Evolutionary conservation across 768 basidiomycete species (phyloP).

Genomic region (Boletus insuetus): DNA sequence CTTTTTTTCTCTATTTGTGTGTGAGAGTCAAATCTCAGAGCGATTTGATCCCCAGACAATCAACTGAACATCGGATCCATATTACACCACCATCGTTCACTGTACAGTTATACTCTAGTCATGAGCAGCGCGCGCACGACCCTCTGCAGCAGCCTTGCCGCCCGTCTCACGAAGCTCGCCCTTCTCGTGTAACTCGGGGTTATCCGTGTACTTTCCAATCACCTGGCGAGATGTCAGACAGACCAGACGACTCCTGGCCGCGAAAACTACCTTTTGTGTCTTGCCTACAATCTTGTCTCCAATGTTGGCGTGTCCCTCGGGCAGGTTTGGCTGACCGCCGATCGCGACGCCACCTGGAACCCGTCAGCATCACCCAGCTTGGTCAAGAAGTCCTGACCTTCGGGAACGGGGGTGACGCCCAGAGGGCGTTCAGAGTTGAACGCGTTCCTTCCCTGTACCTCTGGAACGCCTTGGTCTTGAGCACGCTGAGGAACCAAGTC

Average conservation of each 20-base stretch:
- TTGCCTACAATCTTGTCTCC: constrained; percentile 59
- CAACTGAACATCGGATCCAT: background rate
- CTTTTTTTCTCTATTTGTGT: too few species aligned
- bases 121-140: constrained; percentile 40
- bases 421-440: constrained; percentile 36
- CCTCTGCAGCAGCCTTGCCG: constrained; percentile 45
- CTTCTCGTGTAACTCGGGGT: constrained; percentile 52
- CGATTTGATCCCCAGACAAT: too few species aligned
- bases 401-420: constrained; percentile 34
- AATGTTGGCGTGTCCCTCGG: constrained; percentile 39
- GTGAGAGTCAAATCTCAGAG: too few species aligned
- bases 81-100: background rate
- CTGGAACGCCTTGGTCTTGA: background rate
- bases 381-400: constrained; percentile 20
- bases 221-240: constrained; percentile 33
- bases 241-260: background rate
- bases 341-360: constrained; percentile 27
- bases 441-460: constrained; percentile 19
- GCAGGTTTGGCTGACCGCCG: constrained; percentile 19
- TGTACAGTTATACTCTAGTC: constrained; percentile 25
- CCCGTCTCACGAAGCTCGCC: constrained; percentile 55
- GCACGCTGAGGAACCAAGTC: background rate
- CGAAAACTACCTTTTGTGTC: constrained; percentile 46
- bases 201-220: constrained; percentile 46
- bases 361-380: background rate